Evolutionary conservation across 768 basidiomycete genomes (phyloP), one percentile per base, ranked within the genome.

Genomic region (Amanita pseudoporphyria): DNA sequence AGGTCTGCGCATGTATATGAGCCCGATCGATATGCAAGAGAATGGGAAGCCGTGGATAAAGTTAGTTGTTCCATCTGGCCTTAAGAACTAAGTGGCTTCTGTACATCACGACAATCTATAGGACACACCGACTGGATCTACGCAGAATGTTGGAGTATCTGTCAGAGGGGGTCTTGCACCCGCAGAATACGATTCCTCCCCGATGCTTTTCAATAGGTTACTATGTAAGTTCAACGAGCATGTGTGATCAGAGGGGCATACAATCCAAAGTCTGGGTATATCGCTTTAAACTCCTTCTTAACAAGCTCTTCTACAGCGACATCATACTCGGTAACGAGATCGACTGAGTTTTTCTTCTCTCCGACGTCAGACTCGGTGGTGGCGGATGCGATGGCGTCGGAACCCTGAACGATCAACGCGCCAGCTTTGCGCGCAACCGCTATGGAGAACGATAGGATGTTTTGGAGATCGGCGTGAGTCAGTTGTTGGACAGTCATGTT

Each of bases 321-420:
- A 64, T 98, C 94, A 58, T 89, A 96, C 67, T 94, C 87, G 0
- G 94, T 98, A 21, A 98, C 94, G 28, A 97, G 71, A 67, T 96
- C 94, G 18, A 93, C 91, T 2, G 91, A 79, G 61, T 94, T 96
- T 68, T 89, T 90, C 77, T 96, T 98, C 71, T 87, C 84, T 54
- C 76, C 77, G 31, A 87, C 71, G 57, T 74, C 70, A 0, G 75
- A 70, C 14, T 76, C 70, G 9, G 64, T 63, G 1, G 71, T 61
- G 2, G 63, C 70, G 10, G 66, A 69, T 60, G 76, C 81, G 60
- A 89, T 92, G 49, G 75, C 90, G 53, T 76, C 74, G 18, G 81
- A 88, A 51, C 87, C 88, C 60, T 84, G 76, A 1, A 86, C 70
- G 47, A 92, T 92, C 51, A 91, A 67, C 4, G 68, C 72, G 6